Base-by-base conservation (phyloP, 495 filamentous ascomycete species). In the Cryomyces antarcticus region DNA sequence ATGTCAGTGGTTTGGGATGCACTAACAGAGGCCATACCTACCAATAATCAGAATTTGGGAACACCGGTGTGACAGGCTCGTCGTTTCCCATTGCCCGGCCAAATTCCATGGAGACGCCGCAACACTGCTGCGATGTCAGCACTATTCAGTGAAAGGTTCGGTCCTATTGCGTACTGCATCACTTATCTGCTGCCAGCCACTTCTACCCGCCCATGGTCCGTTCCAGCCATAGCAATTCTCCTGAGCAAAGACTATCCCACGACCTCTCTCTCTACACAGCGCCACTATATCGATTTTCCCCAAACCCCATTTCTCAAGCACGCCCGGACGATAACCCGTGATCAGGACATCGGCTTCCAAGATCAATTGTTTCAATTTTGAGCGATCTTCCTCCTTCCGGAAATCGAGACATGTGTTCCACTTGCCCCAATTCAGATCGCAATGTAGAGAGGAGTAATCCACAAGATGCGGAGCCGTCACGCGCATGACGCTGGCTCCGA, bases 401-500 rank as follows among this genome's bases (percentile, higher is more conserved):
- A 75, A 54, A 42, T 76, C 64, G 0, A 75, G 57, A 37, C 64
- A 53, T 17, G 63, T 54, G 13, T 71, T 73, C 51, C 71, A 66
- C 50, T 75, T 75, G 13, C 73, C 74, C 47, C 66, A 67, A 52
- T 69, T 74, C 3, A 74, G 57, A 44, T 70, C 69, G 41, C 61
- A 44, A 37, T 68, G 61, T 38, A 74, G 49, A 10, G 50, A 46
- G 0, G 53, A 54, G 5, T 68, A 37, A 47, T 80, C 73, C 0
- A 61, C 57, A 5, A 78, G 45, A 39, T 65, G 57, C 31, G 64
- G 65, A 12, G 67, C 65, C 3, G 72, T 75, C 7, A 78, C 60
- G 3, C 71, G 55, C 52, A 79, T 69, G 2, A 84, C 76, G 38
- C 68, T 68, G 0, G 75, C 75, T 6, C 75, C 75, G 39, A 71